Base-by-base conservation (phyloP, 495 filamentous ascomycete genomes). In the Aspergillus wentii region DNA sequence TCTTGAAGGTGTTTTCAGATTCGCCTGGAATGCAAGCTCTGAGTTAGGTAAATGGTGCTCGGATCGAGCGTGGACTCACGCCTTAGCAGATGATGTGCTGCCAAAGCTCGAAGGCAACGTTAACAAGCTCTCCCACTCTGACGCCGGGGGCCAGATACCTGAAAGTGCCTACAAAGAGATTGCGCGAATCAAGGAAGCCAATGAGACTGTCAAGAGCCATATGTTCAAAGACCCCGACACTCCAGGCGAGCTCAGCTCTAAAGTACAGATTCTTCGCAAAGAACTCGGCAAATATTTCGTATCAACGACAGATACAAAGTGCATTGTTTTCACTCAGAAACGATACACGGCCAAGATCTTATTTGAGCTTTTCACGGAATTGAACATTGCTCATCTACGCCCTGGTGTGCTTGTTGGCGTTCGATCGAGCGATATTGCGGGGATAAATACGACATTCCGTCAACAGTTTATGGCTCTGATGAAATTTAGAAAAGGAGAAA, bases 11-110 rank as follows among this genome's bases (percentile, higher is more conserved):
- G 57, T 80, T 1, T 83, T 90, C 27, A 40, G 50, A 17, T 82
- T 75, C 44, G 61, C 82, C 2, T 72, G 56, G 27, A 48, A 68
- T 21, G 79, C 80, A 14, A 76, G 70, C 20, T 69, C 81, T 10
- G 76, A 94, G 44, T 66, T 97, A 8, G 89, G 92, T 5, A 57
- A 68, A 17, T 99, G 92, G 92, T 86, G 83, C 46, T 75, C 88
- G n/a, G 91, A 99, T 56, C 66, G 75, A 17, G 74, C 84, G 28
- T 95, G 91, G 88, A 60, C 66, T 17, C 74, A 83, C 32, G 79
- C 79, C n/a, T 64, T 96, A 6, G 65, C 66, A 0, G 80, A 87
- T 17, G 74, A 80, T 5, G 74, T 87, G 38, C 49, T 74, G 1
- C 69, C 71, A 4, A 87, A 79, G 44, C 54, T 88, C 6, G 76